Conservation (phyloP, 106 monocot species). For the Hemerocallis citrina region DNA sequence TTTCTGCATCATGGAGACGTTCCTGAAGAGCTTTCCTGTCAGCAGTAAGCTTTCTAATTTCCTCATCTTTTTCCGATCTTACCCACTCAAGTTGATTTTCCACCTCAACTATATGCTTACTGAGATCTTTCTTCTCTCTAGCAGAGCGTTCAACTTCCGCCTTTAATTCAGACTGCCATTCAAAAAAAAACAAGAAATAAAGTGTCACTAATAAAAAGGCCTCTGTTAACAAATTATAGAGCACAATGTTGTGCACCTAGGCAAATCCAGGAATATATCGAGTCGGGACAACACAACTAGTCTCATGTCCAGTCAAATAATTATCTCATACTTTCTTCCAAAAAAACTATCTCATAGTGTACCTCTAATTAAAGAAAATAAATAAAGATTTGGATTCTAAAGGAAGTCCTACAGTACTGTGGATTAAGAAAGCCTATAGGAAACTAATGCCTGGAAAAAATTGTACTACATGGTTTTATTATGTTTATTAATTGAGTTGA, state of each 20-base stretch:
- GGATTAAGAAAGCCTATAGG: no score
- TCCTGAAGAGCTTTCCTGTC: conserved; percentile 79
- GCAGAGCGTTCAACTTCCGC: conserved; percentile 60
- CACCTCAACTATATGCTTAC: conserved; percentile 57
- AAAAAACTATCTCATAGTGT: no score
- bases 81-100: conserved; percentile 94
- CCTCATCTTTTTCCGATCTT: conserved; percentile 85
- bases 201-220: neutral
- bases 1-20: conserved; percentile 80
- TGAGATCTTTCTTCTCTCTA: conserved; percentile 66
- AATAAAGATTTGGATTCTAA: no score
- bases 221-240: neutral
- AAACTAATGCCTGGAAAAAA: no score
- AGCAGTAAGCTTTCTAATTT: conserved; percentile 59
- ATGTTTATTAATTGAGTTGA: no score
- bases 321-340: no score
- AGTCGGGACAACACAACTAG: no score
- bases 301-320: no score
- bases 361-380: no score
- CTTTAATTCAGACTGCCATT: conserved; percentile 67
- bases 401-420: no score
- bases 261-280: no score
- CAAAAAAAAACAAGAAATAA: conserved; percentile 10
- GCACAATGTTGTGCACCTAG: neutral
- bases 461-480: no score